A percentile compares a stretch with the other conserved stretches of the same genome.
Conservation (phyloP, 2,329 filamentous ascomycete genomes). For the Lecanoromycetidae sp. region DNA sequence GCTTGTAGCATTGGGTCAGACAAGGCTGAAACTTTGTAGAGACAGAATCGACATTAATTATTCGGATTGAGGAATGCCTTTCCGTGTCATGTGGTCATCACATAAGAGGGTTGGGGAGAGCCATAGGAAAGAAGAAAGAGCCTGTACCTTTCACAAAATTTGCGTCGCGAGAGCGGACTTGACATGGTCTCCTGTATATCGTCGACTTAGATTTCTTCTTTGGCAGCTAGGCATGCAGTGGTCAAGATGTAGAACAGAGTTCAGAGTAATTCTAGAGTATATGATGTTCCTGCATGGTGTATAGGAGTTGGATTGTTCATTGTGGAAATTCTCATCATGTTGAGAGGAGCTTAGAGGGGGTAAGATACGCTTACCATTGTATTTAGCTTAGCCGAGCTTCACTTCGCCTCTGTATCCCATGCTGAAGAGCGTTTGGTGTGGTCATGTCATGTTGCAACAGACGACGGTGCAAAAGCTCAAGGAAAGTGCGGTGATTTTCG, state of each 20-base stretch:
- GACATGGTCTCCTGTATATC: neutral
- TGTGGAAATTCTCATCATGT: conserved; percentile 33
- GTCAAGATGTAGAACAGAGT: conserved; percentile 16
- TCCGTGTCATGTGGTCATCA: conserved; percentile 55
- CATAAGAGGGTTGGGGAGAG: conserved; percentile 26
- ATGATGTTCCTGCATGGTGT: conserved; percentile 39
- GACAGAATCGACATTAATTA: conserved; percentile 52
- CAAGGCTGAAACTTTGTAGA: conserved; percentile 57
- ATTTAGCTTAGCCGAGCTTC: neutral
- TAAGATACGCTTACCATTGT: neutral
- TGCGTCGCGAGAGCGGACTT: neutral
- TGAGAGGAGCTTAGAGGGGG: neutral
- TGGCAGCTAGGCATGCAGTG: conserved; percentile 1
- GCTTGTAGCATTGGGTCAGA: conserved; percentile 37
- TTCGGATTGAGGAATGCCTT: conserved; percentile 60
- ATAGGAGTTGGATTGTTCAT: conserved; percentile 50
- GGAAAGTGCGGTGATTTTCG: neutral
- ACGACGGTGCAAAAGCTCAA: neutral
- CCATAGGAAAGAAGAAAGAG: conserved; percentile 12
- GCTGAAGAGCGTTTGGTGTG: neutral
- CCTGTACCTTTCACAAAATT: conserved; percentile 33
- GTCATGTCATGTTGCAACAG: neutral
- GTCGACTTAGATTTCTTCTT: conserved; percentile 3
- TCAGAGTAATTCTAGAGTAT: conserved; percentile 49
- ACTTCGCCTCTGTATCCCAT: neutral